Conservation (phyloP, 306 rosid genomes). For the Gastrolobium villosum region DNA sequence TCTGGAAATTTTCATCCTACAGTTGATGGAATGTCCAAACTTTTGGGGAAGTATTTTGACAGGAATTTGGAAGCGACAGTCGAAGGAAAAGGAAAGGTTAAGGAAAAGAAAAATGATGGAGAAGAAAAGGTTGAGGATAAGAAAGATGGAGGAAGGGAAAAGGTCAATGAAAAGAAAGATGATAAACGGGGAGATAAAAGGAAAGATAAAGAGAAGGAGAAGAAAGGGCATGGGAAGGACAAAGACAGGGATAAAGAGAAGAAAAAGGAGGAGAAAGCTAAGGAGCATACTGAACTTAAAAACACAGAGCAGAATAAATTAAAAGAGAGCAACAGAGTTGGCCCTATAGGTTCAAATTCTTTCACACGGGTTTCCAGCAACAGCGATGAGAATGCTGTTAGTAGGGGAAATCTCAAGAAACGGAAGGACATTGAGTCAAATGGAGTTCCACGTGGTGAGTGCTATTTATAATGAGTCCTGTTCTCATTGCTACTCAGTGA, state of each 20-base stretch:
- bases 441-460: constrained; percentile 92
- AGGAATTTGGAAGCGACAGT: constrained; percentile 54
- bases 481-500: constrained; percentile 48
- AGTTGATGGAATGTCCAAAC: constrained; percentile 59
- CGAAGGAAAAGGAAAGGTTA: constrained; percentile 67
- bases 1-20: constrained; percentile 51
- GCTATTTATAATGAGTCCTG: constrained; percentile 50
- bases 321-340: constrained; percentile 62
- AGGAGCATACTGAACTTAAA: constrained; percentile 51
- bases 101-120: constrained; percentile 73
- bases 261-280: constrained; percentile 64
- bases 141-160: constrained; percentile 69
- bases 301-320: constrained; percentile 54
- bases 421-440: constrained; percentile 83
- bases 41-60: constrained; percentile 55
- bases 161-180: constrained; percentile 66
- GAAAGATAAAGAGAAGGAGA: constrained; percentile 76
- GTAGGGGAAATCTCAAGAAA: constrained; percentile 73
- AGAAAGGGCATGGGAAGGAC: constrained; percentile 81
- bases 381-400: constrained; percentile 54
- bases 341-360: constrained; percentile 52
- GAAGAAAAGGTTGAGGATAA: constrained; percentile 73
- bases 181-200: constrained; percentile 73
- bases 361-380: constrained; percentile 59
- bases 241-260: constrained; percentile 85